These are phyloP conservation scores for Cyclotella sp. DNA, from an alignment of 108 stramenopile genomes.

Conservation along the genomic window DNA sequence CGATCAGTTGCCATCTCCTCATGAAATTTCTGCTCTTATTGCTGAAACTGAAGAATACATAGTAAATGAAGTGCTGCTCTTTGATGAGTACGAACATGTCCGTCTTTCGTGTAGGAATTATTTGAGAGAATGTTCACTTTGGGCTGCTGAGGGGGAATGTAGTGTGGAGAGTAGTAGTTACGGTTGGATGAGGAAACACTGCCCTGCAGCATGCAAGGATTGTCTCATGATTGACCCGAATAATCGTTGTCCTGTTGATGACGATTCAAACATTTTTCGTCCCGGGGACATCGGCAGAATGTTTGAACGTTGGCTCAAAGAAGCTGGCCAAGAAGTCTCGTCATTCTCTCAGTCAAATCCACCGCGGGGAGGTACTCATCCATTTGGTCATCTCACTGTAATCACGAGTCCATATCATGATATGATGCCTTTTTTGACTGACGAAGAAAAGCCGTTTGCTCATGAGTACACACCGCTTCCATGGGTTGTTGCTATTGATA, in stretches of 20 bases:
- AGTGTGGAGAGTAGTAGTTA: neutral
- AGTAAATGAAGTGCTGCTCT: slow-evolving; percentile 36
- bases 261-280: slow-evolving; percentile 30
- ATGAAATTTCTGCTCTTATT: slow-evolving; percentile 27
- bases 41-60: slow-evolving; percentile 55
- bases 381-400: slow-evolving; percentile 39
- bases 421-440: slow-evolving; percentile 17
- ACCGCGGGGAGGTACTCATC: slow-evolving; percentile 29
- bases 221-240: slow-evolving; percentile 54
- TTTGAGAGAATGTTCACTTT: slow-evolving; percentile 32
- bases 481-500: slow-evolving; percentile 72
- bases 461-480: slow-evolving; percentile 45
- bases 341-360: slow-evolving; percentile 36
- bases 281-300: slow-evolving; percentile 40
- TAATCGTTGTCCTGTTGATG: slow-evolving; percentile 46
- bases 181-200: slow-evolving; percentile 41
- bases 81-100: slow-evolving; percentile 30
- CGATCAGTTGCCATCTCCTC: slow-evolving; percentile 22
- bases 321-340: slow-evolving; percentile 34
- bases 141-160: slow-evolving; percentile 49
- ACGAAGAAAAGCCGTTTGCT: slow-evolving; percentile 25
- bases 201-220: slow-evolving; percentile 48
- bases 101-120: slow-evolving; percentile 41
- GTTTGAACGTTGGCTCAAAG: slow-evolving; percentile 53
- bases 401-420: slow-evolving; percentile 44